Conservation (phyloP, 163 green algal genomes). For the Prototheca wickerhamii region DNA sequence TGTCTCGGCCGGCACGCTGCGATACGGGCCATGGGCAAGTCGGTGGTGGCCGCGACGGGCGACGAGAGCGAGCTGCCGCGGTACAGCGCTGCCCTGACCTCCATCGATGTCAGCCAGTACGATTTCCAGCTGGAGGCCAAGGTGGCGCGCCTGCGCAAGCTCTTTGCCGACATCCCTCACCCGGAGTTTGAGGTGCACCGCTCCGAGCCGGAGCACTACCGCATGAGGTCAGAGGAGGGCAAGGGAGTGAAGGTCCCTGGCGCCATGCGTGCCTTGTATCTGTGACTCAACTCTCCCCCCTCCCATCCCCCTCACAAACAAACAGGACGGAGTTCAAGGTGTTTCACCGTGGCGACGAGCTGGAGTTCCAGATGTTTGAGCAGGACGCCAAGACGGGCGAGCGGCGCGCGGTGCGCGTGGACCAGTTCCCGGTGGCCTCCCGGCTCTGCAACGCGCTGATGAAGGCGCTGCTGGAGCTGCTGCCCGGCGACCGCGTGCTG, state of each 20-base stretch:
- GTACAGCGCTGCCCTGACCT: conserved; percentile 16
- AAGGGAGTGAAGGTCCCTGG: too few species aligned
- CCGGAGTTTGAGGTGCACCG: conserved; percentile 25
- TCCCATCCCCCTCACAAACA: background rate
- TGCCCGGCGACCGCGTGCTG: conserved; percentile 33
- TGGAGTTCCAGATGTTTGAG: conserved; percentile 58
- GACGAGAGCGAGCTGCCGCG: background rate
- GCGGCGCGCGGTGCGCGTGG: conserved; percentile 12
- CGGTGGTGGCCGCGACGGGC: background rate
- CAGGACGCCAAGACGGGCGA: conserved; percentile 19
- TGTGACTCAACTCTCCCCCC: background rate
- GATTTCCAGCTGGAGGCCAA: conserved; percentile 34
- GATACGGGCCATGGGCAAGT: background rate
- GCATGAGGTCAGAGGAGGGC: conserved; percentile 24
- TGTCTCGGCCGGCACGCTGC: background rate
- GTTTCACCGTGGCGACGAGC: conserved; percentile 46
- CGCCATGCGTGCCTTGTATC: background rate
- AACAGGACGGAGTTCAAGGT: conserved; percentile 57
- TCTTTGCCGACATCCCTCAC: conserved; percentile 23
- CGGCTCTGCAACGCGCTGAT: conserved; percentile 77
- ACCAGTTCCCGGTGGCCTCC: conserved; percentile 30
- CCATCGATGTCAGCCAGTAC: conserved; percentile 23
- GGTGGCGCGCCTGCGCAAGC: conserved; percentile 7
- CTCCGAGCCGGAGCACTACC: conserved; percentile 28
- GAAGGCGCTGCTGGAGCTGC: conserved; percentile 47